These are phyloP conservation scores for Suillus occidentalis DNA, from an alignment of 768 basidiomycete genomes.

Conservation along the genomic window DNA sequence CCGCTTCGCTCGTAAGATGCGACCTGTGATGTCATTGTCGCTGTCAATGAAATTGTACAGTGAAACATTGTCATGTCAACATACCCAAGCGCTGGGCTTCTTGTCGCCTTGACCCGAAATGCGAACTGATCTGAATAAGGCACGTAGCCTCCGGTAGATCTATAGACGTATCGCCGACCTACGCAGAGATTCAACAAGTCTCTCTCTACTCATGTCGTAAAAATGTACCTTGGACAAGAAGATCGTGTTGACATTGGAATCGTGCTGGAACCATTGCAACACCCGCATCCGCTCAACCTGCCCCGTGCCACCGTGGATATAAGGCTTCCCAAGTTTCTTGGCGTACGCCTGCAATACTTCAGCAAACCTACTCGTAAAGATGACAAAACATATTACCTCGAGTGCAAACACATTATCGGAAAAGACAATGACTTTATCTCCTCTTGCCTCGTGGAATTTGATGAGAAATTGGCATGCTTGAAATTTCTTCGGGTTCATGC, in stretches of 20 bases:
- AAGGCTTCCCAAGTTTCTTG: constrained; percentile 88
- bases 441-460: constrained; percentile 95
- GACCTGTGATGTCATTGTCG: constrained; percentile 49
- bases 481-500: constrained; percentile 99
- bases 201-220: constrained; percentile 10
- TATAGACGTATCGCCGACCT: constrained; percentile 98
- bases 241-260: constrained; percentile 94
- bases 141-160: constrained; percentile 99
- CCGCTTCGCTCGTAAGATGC: constrained; percentile 94
- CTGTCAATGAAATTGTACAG: constrained; percentile 17
- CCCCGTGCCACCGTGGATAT: constrained; percentile 94
- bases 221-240: constrained; percentile 88
- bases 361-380: constrained; percentile 6
- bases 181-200: constrained; percentile 17
- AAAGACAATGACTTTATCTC: constrained; percentile 99
- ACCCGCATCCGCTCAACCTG: constrained; percentile 96
- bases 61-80: constrained; percentile 20
- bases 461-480: constrained; percentile 99
- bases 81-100: constrained; percentile 94
- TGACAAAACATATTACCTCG: constrained; percentile 56
- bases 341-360: constrained; percentile 73
- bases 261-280: constrained; percentile 92
- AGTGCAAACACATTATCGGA: constrained; percentile 98
- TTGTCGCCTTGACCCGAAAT: constrained; percentile 97
- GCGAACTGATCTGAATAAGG: constrained; percentile 98